Evolutionary conservation across 2,329 filamentous ascomycete species (phyloP).

Genomic region (Exophiala spinifera): DNA sequence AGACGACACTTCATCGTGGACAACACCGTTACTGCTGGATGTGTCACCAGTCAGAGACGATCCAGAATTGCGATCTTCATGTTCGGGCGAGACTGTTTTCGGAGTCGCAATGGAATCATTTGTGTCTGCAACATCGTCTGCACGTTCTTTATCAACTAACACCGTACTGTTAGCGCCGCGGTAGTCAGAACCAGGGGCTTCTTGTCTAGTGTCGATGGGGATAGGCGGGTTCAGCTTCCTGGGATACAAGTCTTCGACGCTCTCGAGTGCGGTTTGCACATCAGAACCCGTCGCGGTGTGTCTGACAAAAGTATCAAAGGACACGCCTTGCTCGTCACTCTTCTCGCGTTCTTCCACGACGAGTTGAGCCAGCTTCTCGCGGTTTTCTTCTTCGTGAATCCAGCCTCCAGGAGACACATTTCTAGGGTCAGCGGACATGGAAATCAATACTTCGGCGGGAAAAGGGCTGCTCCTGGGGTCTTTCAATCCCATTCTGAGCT

Average conservation of each 20-base stretch:
- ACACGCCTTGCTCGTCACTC: slow-evolving; percentile 43
- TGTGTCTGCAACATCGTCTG: background rate
- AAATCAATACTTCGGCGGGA: slow-evolving; percentile 73
- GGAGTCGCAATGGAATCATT: background rate
- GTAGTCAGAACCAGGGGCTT: background rate
- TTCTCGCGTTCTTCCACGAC: slow-evolving; percentile 61
- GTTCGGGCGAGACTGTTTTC: slow-evolving; percentile 1
- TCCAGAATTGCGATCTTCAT: background rate
- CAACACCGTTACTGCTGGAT: background rate
- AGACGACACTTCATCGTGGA: slow-evolving; percentile 2
- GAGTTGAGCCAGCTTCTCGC: slow-evolving; percentile 61
- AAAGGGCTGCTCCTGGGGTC: slow-evolving; percentile 72
- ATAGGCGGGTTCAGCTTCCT: slow-evolving; percentile 50
- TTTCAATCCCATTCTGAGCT: slow-evolving; percentile 63
- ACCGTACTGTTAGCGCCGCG: background rate
- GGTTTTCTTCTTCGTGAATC: slow-evolving; percentile 88
- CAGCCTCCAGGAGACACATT: slow-evolving; percentile 72
- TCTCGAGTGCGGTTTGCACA: slow-evolving; percentile 75
- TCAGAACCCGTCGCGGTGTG: slow-evolving; percentile 51
- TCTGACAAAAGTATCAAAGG: slow-evolving; percentile 66
- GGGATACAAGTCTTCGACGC: slow-evolving; percentile 82
- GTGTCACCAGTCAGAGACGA: background rate
- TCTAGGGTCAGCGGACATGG: slow-evolving; percentile 81
- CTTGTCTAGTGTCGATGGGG: background rate
- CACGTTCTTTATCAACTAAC: slow-evolving; percentile 15